phyloP scores from a whole-genome alignment of 768 basidiomycete genomes.

The Leucogyrophana mollusca region DNA sequence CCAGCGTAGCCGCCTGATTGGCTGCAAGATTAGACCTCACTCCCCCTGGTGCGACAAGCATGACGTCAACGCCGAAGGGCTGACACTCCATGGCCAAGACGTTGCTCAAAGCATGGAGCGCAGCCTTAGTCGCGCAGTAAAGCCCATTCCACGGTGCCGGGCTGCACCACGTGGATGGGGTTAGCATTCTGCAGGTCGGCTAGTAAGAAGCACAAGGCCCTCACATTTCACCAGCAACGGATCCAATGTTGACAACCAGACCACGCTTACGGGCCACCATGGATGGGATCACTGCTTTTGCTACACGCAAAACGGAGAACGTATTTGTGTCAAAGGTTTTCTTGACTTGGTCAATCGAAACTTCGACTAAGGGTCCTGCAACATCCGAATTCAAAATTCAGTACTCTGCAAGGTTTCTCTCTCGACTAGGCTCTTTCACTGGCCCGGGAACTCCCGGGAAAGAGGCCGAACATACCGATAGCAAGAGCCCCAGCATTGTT shows the following conservation, averaged over 20 bases:
- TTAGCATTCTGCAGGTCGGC: neutral
- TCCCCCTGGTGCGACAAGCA: constrained; percentile 66
- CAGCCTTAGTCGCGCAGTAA: constrained; percentile 59
- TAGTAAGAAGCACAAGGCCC: constrained; percentile 18
- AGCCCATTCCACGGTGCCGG: constrained; percentile 68
- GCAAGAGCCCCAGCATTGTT: constrained; percentile 68
- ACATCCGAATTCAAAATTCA: too few species aligned
- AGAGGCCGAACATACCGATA: constrained; percentile 38
- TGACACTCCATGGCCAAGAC: constrained; percentile 71
- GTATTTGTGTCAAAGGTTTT: constrained; percentile 65
- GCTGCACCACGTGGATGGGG: constrained; percentile 35
- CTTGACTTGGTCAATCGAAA: constrained; percentile 51
- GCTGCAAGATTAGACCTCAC: constrained; percentile 64
- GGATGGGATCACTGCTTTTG: constrained; percentile 62
- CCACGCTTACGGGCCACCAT: constrained; percentile 68
- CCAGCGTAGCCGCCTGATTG: constrained; percentile 45
- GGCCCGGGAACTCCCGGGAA: too few species aligned
- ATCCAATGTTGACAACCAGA: constrained; percentile 73
- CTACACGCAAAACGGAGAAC: constrained; percentile 57
- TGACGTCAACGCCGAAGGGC: constrained; percentile 67
- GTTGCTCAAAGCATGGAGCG: constrained; percentile 58
- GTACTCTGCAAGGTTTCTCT: too few species aligned
- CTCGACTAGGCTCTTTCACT: too few species aligned
- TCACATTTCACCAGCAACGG: constrained; percentile 61
- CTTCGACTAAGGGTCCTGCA: constrained; percentile 50